Evolutionary conservation across 352 stramenopile genomes (phyloP), one percentile per base, ranked within the genome.

Genomic region (Phytophthora melonis): DNA sequence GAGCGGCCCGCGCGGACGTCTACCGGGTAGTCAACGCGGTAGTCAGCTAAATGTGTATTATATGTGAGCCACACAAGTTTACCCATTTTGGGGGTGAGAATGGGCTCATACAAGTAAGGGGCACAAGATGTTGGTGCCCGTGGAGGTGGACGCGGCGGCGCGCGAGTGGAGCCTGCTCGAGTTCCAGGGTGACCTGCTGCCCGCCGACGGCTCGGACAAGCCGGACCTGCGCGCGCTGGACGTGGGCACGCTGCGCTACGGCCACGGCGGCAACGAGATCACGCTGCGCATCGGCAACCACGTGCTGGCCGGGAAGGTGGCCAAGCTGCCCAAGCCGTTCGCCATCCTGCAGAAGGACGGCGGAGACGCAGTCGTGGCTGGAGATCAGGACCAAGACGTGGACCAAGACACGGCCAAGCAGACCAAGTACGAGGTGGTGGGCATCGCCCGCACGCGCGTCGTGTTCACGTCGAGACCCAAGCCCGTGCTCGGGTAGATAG

Each of bases 241-340:
- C 3, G 82, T 97, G 36, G 90, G 90, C 21, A 83, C 80, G 64
- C 76, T 97, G 41, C 84, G 89, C 45, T 94, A 90, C 61, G 73
- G 90, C 55, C 56, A 70, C 5, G 64, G 32, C 7, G 87, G 85
- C 43, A 49, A 49, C 5, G 84, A 89, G 36, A 85, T 91, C 3
- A 95, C 88, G 64, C 71, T 97, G 68, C 86, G 88, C 39, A 93
- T 97, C 55, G 90, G 90, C 53, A 95, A 93, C 72, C 90, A 97
- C 73, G 81, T 96, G 30, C 78, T 97, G 32, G 49, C 82, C 18
- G 90, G 90, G 32, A 95, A 93, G 61, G 70, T 93, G 55, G 68
- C 70, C 16, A 89, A 86, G 67, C 77, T 97, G 53, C 68, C 81
- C 60, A 94, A 92, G 36, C 84, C 88, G 1, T 90, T 96, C 49